Evolutionary conservation across 176 grass and related monocot genomes (phyloP).

Genomic region (Elaeis guineensis): DNA sequence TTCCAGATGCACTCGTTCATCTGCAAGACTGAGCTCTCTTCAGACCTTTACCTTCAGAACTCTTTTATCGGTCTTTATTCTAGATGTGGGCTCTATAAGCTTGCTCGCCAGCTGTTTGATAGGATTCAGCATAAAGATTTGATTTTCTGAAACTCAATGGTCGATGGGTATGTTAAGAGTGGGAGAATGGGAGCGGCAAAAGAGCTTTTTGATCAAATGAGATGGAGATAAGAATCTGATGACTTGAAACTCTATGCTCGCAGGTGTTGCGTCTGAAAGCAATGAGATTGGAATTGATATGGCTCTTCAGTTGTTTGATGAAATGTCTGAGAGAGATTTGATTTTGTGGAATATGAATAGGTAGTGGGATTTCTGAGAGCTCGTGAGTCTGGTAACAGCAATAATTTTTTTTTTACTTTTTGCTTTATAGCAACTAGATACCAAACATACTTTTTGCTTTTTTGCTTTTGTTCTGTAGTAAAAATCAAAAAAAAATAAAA

Average conservation of each 20-base stretch:
- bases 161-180: conserved; percentile 17
- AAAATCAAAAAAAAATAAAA: too few species aligned
- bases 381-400: too few species aligned
- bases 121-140: conserved; percentile 3
- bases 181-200: not conserved
- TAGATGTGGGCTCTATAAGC: not conserved
- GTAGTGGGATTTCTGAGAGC: too few species aligned
- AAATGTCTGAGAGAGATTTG: conserved; percentile 10
- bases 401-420: too few species aligned
- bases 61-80: conserved; percentile 3
- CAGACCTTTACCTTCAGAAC: conserved; percentile 21
- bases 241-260: conserved; percentile 12
- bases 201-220: conserved; percentile 7
- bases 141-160: conserved; percentile 16
- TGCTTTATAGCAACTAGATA: too few species aligned
- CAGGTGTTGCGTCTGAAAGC: not conserved
- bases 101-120: conserved; percentile 17
- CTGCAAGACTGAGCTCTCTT: not conserved
- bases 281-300: not conserved
- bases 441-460: too few species aligned
- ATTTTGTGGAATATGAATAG: conserved; percentile 20
- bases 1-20: conserved; percentile 17
- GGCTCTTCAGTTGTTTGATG: conserved; percentile 6
- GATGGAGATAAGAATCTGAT: conserved; percentile 3
- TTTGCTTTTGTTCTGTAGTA: too few species aligned